Evolutionary conservation across 192 early-diverging fungal species (phyloP).

Genomic region (Lunasporangiospora selenospora): DNA sequence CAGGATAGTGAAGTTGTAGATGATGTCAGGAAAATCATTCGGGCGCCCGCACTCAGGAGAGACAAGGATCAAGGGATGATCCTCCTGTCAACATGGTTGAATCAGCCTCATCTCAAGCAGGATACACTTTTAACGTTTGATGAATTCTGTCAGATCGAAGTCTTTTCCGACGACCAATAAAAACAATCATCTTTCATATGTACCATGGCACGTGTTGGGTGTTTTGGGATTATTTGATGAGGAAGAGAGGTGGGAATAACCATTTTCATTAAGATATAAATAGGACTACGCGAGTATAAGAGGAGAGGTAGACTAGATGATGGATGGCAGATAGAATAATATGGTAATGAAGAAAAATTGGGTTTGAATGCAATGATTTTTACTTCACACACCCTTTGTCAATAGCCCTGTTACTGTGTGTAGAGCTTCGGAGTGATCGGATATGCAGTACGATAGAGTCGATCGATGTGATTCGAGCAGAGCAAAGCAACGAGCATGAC

Average conservation of each 20-base stretch:
- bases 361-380: too few relatives aligned
- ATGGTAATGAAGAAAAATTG: too few relatives aligned
- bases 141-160: conserved; percentile 48
- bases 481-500: conserved; percentile 51
- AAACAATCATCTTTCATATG: too few relatives aligned
- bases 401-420: conserved; percentile 21
- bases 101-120: conserved; percentile 45
- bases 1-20: too few relatives aligned
- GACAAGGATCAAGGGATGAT: conserved; percentile 50
- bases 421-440: conserved; percentile 38
- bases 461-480: conserved; percentile 58
- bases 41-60: conserved; percentile 14
- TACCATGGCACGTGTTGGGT: too few relatives aligned
- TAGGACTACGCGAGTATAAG: too few relatives aligned
- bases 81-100: conserved; percentile 52
- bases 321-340: too few relatives aligned
- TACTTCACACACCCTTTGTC: too few relatives aligned
- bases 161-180: conserved; percentile 24
- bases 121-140: conserved; percentile 41
- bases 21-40: neutral
- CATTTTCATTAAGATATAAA: too few relatives aligned
- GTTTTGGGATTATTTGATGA: too few relatives aligned
- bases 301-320: too few relatives aligned
- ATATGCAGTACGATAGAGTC: conserved; percentile 23
- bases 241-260: too few relatives aligned